Conservation (phyloP, 2,329 filamentous ascomycete species). For the Colletotrichum spinosum region DNA sequence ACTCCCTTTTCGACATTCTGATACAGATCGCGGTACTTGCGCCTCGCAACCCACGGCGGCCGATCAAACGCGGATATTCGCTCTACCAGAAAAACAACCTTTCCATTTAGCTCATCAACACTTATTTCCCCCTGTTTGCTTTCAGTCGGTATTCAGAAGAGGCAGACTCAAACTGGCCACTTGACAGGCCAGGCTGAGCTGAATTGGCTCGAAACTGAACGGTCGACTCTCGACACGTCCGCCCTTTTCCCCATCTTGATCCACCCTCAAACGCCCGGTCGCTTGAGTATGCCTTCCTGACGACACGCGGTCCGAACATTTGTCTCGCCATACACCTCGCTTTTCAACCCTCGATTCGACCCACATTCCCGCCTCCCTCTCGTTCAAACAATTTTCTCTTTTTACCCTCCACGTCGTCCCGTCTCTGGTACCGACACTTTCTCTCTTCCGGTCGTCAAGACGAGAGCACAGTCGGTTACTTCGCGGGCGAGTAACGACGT, state of each 20-base stretch:
- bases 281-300: slow-evolving; percentile 33
- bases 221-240: slow-evolving; percentile 17
- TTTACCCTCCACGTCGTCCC: slow-evolving; percentile 23
- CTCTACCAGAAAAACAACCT: slow-evolving; percentile 16
- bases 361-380: slow-evolving; percentile 37
- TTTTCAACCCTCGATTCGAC: slow-evolving; percentile 12
- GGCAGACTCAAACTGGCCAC: background rate
- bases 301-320: slow-evolving; percentile 29
- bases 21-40: slow-evolving; percentile 10
- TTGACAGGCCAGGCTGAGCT: slow-evolving; percentile 8
- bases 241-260: slow-evolving; percentile 18
- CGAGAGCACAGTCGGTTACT: slow-evolving; percentile 55
- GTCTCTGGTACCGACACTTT: slow-evolving; percentile 29
- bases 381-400: slow-evolving; percentile 18
- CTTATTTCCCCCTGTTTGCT: slow-evolving; percentile 1
- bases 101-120: background rate
- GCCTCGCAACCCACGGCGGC: slow-evolving; percentile 31
- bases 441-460: slow-evolving; percentile 38
- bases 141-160: slow-evolving; percentile 16
- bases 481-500: slow-evolving; percentile 63
- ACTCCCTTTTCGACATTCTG: slow-evolving; percentile 30
- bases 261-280: slow-evolving; percentile 32
- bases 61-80: slow-evolving; percentile 37
- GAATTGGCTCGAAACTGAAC: background rate
- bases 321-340: slow-evolving; percentile 22